Percentiles rank a stretch among this genome's conserved stretches.
Conservation (phyloP, 192 early-diverging fungal species). For the Powellomyces hirtus region DNA sequence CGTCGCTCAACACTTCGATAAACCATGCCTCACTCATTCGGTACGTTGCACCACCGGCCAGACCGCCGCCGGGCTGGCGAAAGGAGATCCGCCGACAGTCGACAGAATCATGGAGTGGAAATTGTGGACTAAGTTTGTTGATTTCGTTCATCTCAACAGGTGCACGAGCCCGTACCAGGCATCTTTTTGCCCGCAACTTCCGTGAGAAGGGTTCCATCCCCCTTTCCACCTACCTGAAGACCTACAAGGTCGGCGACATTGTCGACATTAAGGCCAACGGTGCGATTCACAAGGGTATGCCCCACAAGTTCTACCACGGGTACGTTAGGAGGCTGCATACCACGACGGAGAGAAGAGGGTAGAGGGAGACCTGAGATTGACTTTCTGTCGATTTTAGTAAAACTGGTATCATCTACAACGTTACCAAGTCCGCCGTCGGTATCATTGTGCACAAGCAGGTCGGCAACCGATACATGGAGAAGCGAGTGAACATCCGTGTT, state of each 20-base stretch:
- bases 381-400: slow-evolving; percentile 33
- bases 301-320: slow-evolving; percentile 99
- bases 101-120: too few relatives aligned
- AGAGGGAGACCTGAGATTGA: too few relatives aligned
- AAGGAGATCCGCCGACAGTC: not conserved
- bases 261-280: slow-evolving; percentile 99
- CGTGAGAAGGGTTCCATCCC: slow-evolving; percentile 88
- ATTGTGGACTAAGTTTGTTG: not conserved
- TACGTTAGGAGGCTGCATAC: slow-evolving; percentile 23
- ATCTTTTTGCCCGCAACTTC: slow-evolving; percentile 98
- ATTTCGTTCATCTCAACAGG: slow-evolving; percentile 20
- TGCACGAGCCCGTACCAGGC: slow-evolving; percentile 95
- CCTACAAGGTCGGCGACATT: slow-evolving; percentile 98
- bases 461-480: slow-evolving; percentile 97
- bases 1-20: too few relatives aligned
- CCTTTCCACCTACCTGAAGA: slow-evolving; percentile 97
- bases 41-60: not conserved
- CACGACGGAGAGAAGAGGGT: not conserved
- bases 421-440: slow-evolving; percentile 98
- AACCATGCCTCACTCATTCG: slow-evolving; percentile 3
- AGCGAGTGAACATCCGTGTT: slow-evolving; percentile 96
- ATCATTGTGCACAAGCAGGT: slow-evolving; percentile 98
- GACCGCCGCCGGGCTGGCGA: not conserved
- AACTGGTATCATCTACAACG: slow-evolving; percentile 99
- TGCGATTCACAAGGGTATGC: slow-evolving; percentile 99